A percentile compares a stretch with the other conserved stretches of the same genome.
phyloP scores from a whole-genome alignment of 108 stramenopile species.

The Stephanodiscus triporus region DNA sequence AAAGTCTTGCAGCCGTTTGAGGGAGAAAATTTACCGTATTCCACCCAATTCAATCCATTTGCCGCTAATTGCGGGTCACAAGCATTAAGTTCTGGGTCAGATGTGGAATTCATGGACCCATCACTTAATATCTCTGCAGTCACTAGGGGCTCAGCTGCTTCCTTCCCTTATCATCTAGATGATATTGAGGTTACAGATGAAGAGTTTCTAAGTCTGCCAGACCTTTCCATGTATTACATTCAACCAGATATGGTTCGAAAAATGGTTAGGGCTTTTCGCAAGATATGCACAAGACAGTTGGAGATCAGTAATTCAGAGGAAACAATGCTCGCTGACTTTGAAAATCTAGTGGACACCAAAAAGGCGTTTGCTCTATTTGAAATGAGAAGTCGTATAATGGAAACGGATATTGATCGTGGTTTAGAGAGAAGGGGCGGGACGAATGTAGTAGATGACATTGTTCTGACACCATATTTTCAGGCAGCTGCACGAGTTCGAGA shows the following conservation, averaged over 20 bases:
- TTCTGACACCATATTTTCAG: conserved; percentile 72
- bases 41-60: conserved; percentile 40
- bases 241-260: conserved; percentile 62
- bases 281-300: conserved; percentile 55
- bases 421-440: conserved; percentile 84
- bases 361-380: conserved; percentile 87
- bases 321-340: conserved; percentile 53
- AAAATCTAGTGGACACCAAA: conserved; percentile 73
- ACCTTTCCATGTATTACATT: conserved; percentile 64
- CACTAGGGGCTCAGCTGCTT: conserved; percentile 18
- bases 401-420: conserved; percentile 88
- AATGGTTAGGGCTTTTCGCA: conserved; percentile 74
- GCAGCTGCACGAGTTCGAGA: conserved; percentile 79
- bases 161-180: conserved; percentile 20
- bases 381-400: conserved; percentile 92
- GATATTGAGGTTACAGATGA: conserved; percentile 23
- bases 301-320: conserved; percentile 46
- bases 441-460: conserved; percentile 77
- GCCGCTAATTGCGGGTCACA: conserved; percentile 13
- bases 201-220: conserved; percentile 30
- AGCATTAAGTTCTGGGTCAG: neutral
- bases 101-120: conserved; percentile 28
- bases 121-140: conserved; percentile 41
- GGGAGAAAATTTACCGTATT: conserved; percentile 18
- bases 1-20: neutral